Evolutionary conservation across 169 alveolate species (phyloP).

Genomic region (Theileria luwenshuni): DNA sequence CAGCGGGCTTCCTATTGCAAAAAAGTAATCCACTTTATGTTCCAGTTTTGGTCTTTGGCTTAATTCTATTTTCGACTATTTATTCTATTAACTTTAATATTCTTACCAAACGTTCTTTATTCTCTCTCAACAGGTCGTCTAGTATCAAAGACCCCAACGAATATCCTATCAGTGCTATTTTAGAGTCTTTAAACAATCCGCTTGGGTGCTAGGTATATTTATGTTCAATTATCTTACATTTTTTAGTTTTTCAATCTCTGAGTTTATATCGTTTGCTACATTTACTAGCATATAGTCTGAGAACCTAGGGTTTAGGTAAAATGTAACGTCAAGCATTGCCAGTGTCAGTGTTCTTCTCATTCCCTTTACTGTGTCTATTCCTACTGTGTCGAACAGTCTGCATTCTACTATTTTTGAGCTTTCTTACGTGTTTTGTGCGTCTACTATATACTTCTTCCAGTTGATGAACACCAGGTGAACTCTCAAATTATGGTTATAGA

Average conservation of each 20-base stretch:
- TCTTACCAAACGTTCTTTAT: constrained; percentile 56
- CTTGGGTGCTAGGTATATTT: constrained; percentile 65
- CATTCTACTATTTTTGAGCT: not conserved
- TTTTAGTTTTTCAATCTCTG: constrained; percentile 68
- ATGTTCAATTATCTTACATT: constrained; percentile 38
- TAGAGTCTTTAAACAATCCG: constrained; percentile 73
- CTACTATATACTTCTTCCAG: constrained; percentile 78
- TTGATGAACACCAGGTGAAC: constrained; percentile 70
- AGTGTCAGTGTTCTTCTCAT: constrained; percentile 32
- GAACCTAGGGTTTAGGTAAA: constrained; percentile 80
- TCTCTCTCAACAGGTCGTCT: constrained; percentile 75
- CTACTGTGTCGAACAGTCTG: constrained; percentile 52
- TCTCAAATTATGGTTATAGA: constrained; percentile 65
- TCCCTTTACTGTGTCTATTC: constrained; percentile 58
- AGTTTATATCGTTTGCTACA: constrained; percentile 76
- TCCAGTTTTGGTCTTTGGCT: constrained; percentile 68
- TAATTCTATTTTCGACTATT: constrained; percentile 35
- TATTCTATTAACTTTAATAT: not conserved
- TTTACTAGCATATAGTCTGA: constrained; percentile 77
- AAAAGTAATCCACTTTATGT: constrained; percentile 79
- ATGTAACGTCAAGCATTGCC: constrained; percentile 71
- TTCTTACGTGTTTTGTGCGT: constrained; percentile 77
- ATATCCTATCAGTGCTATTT: constrained; percentile 79
- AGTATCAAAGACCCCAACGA: constrained; percentile 84
- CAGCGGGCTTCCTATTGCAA: constrained; percentile 83